These are phyloP conservation scores for Fusarium pseudocircinatum DNA, from an alignment of 2,329 filamentous ascomycete species.

Conservation along the genomic window DNA sequence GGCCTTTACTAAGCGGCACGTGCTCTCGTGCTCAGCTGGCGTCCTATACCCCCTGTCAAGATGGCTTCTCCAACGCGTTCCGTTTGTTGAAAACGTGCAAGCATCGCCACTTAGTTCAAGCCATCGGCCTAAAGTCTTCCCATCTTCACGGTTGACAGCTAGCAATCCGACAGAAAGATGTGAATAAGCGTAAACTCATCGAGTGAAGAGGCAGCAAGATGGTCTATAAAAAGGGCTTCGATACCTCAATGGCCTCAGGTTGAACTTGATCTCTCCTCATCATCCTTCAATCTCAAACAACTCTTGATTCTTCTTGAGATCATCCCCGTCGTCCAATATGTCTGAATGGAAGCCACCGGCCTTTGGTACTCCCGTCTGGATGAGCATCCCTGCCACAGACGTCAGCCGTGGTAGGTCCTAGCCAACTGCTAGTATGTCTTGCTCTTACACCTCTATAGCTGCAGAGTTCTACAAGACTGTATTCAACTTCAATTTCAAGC, in stretches of 20 bases:
- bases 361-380: conserved; percentile 44
- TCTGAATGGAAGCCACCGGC: conserved; percentile 45
- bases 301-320: background rate
- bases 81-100: conserved; percentile 32
- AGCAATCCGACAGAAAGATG: background rate
- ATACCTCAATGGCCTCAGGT: background rate
- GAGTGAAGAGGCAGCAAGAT: background rate
- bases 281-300: background rate
- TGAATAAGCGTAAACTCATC: conserved; percentile 4
- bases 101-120: conserved; percentile 28
- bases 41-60: background rate
- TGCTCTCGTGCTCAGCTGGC: conserved; percentile 35
- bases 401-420: conserved; percentile 39
- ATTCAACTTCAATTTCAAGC: conserved; percentile 43
- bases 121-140: conserved; percentile 34
- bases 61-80: conserved; percentile 31
- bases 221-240: conserved; percentile 28
- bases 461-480: conserved; percentile 44
- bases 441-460: conserved; percentile 26
- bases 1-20: conserved; percentile 5
- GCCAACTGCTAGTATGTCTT: background rate
- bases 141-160: conserved; percentile 15
- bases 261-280: background rate
- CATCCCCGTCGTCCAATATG: conserved; percentile 14
- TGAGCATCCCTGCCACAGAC: conserved; percentile 43